Evolutionary conservation across 2,329 filamentous ascomycete species (phyloP).

Genomic region (Xylaria sp.): DNA sequence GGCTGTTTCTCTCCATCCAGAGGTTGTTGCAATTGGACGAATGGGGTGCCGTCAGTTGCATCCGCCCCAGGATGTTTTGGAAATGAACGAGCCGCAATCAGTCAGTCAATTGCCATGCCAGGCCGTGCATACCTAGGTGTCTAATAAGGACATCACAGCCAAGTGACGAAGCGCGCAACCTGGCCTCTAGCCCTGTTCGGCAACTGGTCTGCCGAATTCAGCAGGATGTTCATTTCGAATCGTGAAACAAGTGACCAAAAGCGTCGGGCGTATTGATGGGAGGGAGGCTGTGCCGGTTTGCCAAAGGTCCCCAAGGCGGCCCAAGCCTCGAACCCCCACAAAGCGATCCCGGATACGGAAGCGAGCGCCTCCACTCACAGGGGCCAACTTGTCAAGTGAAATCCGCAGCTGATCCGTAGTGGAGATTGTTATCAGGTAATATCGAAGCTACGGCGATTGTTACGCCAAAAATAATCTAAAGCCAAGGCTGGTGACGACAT

Average conservation of each 20-base stretch:
- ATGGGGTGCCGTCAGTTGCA: not conserved
- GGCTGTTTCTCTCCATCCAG: slow-evolving; percentile 17
- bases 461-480: slow-evolving; percentile 2
- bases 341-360: not conserved
- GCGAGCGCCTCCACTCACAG: not conserved
- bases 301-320: no score
- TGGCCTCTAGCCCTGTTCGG: slow-evolving; percentile 11
- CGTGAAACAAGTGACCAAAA: slow-evolving; percentile 8
- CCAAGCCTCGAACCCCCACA: slow-evolving; percentile 21
- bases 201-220: slow-evolving; percentile 1
- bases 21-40: slow-evolving; percentile 5
- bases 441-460: slow-evolving; percentile 3
- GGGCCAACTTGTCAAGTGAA: slow-evolving; percentile 1
- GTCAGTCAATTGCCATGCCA: slow-evolving; percentile 15
- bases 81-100: slow-evolving; percentile 15
- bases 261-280: slow-evolving; percentile 2
- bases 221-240: not conserved
- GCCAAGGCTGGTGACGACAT: slow-evolving; percentile 3
- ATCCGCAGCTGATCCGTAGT: no score
- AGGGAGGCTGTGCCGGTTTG: slow-evolving; percentile 14
- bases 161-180: slow-evolving; percentile 16
- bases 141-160: slow-evolving; percentile 14
- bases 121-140: not conserved
- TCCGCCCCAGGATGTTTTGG: not conserved
- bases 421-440: not conserved